Evolutionary conservation across 108 stramenopile genomes (phyloP), one percentile per base, ranked within the genome.

Genomic region (Skeletonema marinoi): DNA sequence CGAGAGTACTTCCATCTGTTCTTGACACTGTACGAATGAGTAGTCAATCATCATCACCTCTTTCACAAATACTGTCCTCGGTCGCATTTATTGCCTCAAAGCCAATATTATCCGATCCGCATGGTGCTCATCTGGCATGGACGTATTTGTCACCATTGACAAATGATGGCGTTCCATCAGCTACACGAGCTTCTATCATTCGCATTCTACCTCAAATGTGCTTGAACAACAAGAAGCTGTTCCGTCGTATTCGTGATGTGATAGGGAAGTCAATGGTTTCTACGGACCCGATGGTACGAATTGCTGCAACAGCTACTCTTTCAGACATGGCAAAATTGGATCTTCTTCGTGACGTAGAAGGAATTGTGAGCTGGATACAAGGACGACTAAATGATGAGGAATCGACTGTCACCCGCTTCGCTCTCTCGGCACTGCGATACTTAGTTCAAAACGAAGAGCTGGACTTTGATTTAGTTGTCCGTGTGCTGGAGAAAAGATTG

Each of bases 61-160:
- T 67, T 10, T 10, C 60, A 30, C 54, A 58, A 1, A 50, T 42
- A 19, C 56, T 81, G 32, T 60, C 68, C 9, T 50, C 69, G 0
- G 19, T 81, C 10, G 33, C 74, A 21, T 81, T 81, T 21, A 56
- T 81, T 19, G 58, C 80, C 2, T 65, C 80, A 9, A 32, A 60
- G 41, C 68, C 71, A 3, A 31, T 93, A 13, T 82, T 89, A 32
- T 61, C 67, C 2, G 90, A 93, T 79, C 78, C 90, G 14, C 85
- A 86, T 56, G 89, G 90, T 54, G 89, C 90, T 2, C 89, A 89
- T 17, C 66, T 90, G 13, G 74, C 89, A 64, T 93, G 90, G 90
- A 35, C 60, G 4, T 74, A 74, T 70, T 50, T 83, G 80, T 87
- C 72, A 42, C 90, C 51, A 33, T 85, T 77, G 81, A 83, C 36